A percentile compares a stretch with the other conserved stretches of the same genome.
phyloP scores from a whole-genome alignment of 2,329 filamentous ascomycete genomes.

The Phialophora expanda region DNA sequence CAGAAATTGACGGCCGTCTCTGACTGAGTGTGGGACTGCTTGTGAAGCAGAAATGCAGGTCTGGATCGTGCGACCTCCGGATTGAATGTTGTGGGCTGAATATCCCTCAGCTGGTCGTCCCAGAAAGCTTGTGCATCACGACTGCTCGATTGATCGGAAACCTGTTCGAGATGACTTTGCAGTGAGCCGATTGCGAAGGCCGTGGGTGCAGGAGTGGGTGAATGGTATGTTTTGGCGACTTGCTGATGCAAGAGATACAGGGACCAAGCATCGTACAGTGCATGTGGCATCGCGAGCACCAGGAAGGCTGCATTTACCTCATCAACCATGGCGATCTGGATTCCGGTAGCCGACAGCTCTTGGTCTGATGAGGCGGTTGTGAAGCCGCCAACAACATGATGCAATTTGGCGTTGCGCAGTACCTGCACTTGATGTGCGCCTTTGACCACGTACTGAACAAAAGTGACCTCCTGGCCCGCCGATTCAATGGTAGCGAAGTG shows the following conservation, averaged over 20 bases:
- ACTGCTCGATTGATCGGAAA: conserved; percentile 57
- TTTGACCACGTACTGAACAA: conserved; percentile 30
- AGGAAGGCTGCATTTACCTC: conserved; percentile 49
- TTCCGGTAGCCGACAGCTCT: conserved; percentile 9
- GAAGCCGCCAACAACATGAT: conserved; percentile 18
- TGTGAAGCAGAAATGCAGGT: conserved; percentile 52
- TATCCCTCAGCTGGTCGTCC: conserved; percentile 63
- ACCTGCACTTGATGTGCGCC: conserved; percentile 9
- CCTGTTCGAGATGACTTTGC: conserved; percentile 57
- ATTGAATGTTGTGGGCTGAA: conserved; percentile 20
- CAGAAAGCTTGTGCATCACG: conserved; percentile 68
- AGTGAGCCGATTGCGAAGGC: background rate
- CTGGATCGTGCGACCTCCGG: background rate
- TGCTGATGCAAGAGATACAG: conserved; percentile 74
- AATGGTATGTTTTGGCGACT: conserved; percentile 20
- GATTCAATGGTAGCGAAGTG: conserved; percentile 66
- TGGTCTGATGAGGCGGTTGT: conserved; percentile 33
- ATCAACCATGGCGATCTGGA: conserved; percentile 45
- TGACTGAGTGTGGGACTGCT: conserved; percentile 51
- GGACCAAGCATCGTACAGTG: conserved; percentile 89
- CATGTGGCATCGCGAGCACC: conserved; percentile 79
- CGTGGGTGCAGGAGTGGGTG: background rate
- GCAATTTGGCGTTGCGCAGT: conserved; percentile 14
- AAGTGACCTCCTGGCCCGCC: conserved; percentile 4
- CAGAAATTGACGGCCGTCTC: conserved; percentile 64